Percentiles rank a stretch among this genome's conserved stretches.
These are phyloP conservation scores for Calonectria honghensis DNA, from an alignment of 2,329 filamentous ascomycete species.

Conservation along the genomic window DNA sequence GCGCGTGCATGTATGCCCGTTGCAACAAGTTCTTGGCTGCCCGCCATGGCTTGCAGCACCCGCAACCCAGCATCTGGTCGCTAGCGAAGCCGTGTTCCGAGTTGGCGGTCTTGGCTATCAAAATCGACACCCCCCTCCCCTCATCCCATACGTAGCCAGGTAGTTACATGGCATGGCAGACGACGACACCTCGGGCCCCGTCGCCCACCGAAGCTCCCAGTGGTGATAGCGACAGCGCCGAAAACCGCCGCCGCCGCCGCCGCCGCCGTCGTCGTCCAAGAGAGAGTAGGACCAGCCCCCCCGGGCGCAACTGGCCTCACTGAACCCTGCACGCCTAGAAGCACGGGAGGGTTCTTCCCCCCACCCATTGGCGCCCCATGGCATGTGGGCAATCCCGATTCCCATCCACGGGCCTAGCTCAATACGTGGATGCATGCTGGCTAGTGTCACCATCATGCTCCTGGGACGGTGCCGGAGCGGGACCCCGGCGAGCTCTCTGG, in stretches of 20 bases:
- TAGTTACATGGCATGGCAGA: not conserved
- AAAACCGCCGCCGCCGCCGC: not conserved
- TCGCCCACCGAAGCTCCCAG: not conserved
- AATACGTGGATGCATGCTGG: slow-evolving; percentile 24
- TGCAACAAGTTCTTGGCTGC: slow-evolving; percentile 1
- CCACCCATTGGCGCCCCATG: slow-evolving; percentile 15
- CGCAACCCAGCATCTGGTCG: not conserved
- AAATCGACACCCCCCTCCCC: slow-evolving; percentile 5
- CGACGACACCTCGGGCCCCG: not conserved
- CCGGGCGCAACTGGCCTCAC: not conserved
- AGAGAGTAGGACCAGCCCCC: not conserved
- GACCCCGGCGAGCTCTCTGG: not conserved
- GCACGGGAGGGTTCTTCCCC: not conserved
- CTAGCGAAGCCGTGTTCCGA: slow-evolving; percentile 6
- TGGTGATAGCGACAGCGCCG: slow-evolving; percentile 10
- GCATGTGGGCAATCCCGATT: slow-evolving; percentile 26
- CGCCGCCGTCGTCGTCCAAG: not conserved
- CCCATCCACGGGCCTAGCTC: slow-evolving; percentile 13
- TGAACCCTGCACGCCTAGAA: not conserved
- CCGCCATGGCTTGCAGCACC: slow-evolving; percentile 6
- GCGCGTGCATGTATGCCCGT: slow-evolving; percentile 17
- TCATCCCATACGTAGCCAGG: not conserved
- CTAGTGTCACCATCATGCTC: slow-evolving; percentile 18
- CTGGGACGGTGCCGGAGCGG: not conserved
- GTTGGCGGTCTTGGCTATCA: slow-evolving; percentile 2